These are phyloP conservation scores for Penicillium sp. DNA, from an alignment of 2,329 filamentous ascomycete genomes.

Conservation along the genomic window DNA sequence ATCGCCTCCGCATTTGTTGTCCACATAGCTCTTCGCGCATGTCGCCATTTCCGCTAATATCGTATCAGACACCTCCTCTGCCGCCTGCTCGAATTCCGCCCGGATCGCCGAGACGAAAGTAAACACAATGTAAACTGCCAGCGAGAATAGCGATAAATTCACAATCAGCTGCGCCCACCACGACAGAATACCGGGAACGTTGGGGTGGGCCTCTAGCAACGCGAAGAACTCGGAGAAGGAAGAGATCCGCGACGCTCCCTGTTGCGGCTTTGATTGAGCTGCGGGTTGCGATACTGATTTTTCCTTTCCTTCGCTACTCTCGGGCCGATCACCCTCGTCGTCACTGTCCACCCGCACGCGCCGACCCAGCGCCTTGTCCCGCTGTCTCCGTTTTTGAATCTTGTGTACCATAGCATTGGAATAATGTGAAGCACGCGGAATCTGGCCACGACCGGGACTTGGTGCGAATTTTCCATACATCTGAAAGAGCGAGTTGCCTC, in stretches of 20 bases:
- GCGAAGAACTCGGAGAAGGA: slow-evolving; percentile 51
- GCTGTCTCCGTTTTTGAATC: slow-evolving; percentile 47
- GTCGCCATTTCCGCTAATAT: slow-evolving; percentile 66
- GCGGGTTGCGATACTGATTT: slow-evolving; percentile 21
- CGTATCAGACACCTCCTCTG: slow-evolving; percentile 60
- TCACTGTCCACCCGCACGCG: slow-evolving; percentile 39
- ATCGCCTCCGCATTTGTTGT: slow-evolving; percentile 66
- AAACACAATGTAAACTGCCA: slow-evolving; percentile 60
- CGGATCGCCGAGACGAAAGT: slow-evolving; percentile 64
- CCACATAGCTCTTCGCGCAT: slow-evolving; percentile 66
- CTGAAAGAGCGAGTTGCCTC: slow-evolving; percentile 38
- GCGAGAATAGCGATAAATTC: slow-evolving; percentile 45
- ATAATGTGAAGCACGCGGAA: slow-evolving; percentile 48
- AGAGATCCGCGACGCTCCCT: slow-evolving; percentile 29
- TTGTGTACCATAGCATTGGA: slow-evolving; percentile 42
- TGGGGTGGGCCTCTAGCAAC: slow-evolving; percentile 59
- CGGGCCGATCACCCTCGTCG: slow-evolving; percentile 40
- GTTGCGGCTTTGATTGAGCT: slow-evolving; percentile 10
- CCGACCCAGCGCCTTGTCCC: slow-evolving; percentile 44
- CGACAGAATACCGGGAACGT: slow-evolving; percentile 59
- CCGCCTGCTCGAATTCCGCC: slow-evolving; percentile 67
- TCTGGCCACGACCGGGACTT: slow-evolving; percentile 59
- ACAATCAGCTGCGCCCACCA: slow-evolving; percentile 59
- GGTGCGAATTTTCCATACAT: slow-evolving; percentile 43
- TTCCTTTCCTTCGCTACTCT: slow-evolving; percentile 34